Base-by-base conservation (phyloP, 805 yeast genomes). In the Vanderwaltozyma polyspora region DNA sequence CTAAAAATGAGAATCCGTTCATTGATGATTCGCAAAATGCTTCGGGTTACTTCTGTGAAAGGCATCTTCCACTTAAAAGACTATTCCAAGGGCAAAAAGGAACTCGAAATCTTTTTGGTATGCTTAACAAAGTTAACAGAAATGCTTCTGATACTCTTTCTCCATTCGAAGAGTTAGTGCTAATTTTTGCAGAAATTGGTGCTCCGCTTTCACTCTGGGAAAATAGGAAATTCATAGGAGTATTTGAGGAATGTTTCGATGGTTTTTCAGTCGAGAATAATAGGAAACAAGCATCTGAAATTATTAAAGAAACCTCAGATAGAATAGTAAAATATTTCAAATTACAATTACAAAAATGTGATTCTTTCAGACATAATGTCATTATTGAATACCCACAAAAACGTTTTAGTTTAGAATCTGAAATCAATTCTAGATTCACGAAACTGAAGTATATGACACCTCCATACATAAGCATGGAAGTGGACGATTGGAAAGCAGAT, bases 401-500 rank as follows among this genome's bases (percentile, higher is more conserved):
- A 8, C 11, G 5, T 6, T 4, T 17, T 8, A 17, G 13, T 9
- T 28, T 28, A 7, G 6, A 16, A 6, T 12, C 5, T 16, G 7
- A 19, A 5, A 3, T 28, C 11, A 16, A n/a, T 12, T 11, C 18
- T 12, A 28, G 15, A 28, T 19, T 28, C 4, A 12, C 15, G 5
- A 6, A 19, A 28, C n/a, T 28, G n/a, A 28, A 28, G n/a, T 6
- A 5, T 10, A 12, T 10, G n/a, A 24, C n/a, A n/a, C 31, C 31
- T 18, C 22, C 24, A 4, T 28, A 28, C 19, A 16, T 28, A 6
- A 28, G 24, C 16, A n/a, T 19, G 6, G 31, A 28, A n/a, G 19
- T 19, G 15, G 24, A 28, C 19, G 31, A 28, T 28, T 28, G 31
- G 24, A 28, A 28, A 28, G 18, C 22, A 19, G 19, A 28, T 28